phyloP scores from a whole-genome alignment of 78 protist species.

The Pigoraptor vietnamica region DNA sequence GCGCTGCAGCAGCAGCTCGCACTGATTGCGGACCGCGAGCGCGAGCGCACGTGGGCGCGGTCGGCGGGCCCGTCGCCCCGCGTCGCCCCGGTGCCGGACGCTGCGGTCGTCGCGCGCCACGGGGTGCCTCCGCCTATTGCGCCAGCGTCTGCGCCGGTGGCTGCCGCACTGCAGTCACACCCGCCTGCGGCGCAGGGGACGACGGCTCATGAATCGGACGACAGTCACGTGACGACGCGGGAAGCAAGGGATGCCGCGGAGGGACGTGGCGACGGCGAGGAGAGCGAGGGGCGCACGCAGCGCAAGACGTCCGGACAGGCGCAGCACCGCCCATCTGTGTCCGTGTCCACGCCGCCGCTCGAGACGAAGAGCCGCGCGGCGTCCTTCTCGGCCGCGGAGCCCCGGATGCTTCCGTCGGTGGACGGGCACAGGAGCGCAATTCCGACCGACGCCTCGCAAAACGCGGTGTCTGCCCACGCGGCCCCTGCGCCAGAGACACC shows the following conservation, averaged over 20 bases:
- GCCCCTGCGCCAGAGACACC: no score
- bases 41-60: not conserved
- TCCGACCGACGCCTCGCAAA: no score
- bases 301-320: no score
- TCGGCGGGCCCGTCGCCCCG: not conserved
- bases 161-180: not conserved
- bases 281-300: no score
- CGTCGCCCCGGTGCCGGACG: not conserved
- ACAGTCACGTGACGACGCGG: not conserved
- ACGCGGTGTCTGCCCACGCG: no score
- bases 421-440: no score
- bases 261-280: no score
- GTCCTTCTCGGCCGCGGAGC: no score
- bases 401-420: no score
- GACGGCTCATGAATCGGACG: not conserved
- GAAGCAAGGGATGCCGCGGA: not conserved
- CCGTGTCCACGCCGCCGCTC: no score
- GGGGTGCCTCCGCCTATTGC: not conserved
- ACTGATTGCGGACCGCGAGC: not conserved
- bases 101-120: not conserved
- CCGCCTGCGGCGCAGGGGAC: not conserved
- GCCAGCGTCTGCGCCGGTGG: not conserved
- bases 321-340: no score
- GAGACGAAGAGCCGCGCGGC: no score
- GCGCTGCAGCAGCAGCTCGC: not conserved